These are phyloP conservation scores for Centaurea solstitialis DNA, from an alignment of 129 eudicot genomes.

Conservation along the genomic window DNA sequence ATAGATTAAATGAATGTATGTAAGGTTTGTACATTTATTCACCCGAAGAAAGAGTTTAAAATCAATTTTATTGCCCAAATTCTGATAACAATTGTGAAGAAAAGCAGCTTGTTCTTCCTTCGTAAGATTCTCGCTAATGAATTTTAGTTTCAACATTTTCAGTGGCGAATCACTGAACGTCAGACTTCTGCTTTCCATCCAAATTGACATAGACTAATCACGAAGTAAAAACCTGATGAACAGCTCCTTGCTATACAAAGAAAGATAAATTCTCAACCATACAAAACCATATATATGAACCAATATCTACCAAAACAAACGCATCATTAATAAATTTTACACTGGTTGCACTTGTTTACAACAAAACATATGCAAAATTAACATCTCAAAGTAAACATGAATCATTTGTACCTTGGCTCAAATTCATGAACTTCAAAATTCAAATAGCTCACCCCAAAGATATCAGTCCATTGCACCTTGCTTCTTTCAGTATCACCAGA, in stretches of 20 bases:
- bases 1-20: background rate
- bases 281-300: too few relatives aligned
- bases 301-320: too few relatives aligned
- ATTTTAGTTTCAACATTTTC: conserved; percentile 84
- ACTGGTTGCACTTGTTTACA: too few relatives aligned
- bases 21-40: too few relatives aligned
- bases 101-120: conserved; percentile 77
- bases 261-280: too few relatives aligned
- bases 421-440: conserved; percentile 60
- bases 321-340: too few relatives aligned
- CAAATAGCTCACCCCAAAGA: conserved; percentile 68
- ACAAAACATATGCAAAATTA: background rate
- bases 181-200: conserved; percentile 76
- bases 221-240: background rate
- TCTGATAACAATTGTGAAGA: conserved; percentile 66
- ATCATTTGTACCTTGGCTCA: conserved; percentile 65
- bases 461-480: conserved; percentile 81
- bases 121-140: conserved; percentile 83
- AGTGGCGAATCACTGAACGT: conserved; percentile 77
- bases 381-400: background rate
- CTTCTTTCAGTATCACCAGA: conserved; percentile 36
- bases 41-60: conserved; percentile 96
- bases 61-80: conserved; percentile 80
- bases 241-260: background rate
- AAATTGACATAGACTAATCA: conserved; percentile 52